Conservation (phyloP, 768 basidiomycete species). For the Rhizopogon rudus region DNA sequence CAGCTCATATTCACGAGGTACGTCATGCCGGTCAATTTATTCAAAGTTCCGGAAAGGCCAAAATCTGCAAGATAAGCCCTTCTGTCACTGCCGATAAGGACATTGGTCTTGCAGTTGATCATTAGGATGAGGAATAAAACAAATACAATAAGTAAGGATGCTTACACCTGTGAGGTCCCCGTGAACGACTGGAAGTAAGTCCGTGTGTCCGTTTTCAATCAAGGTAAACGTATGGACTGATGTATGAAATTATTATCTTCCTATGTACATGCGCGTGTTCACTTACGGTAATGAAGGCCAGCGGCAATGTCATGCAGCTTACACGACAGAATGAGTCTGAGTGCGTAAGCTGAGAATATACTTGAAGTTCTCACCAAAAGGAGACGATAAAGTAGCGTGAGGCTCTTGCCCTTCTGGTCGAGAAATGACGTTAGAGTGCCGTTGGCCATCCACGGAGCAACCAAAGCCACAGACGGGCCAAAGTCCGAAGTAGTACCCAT, state of each 20-base stretch:
- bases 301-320: too few species aligned
- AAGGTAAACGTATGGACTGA: not conserved
- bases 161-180: constrained; percentile 6
- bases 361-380: constrained; percentile 8
- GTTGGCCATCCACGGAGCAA: constrained; percentile 15
- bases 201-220: not conserved
- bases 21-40: constrained; percentile 24
- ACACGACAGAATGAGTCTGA: too few species aligned
- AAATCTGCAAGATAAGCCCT: constrained; percentile 38
- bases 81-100: constrained; percentile 35
- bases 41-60: constrained; percentile 35
- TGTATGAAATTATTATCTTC: too few species aligned
- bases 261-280: too few species aligned
- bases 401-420: not conserved
- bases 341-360: too few species aligned
- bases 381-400: constrained; percentile 8
- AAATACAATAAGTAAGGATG: not conserved
- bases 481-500: constrained; percentile 13
- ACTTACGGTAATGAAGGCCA: too few species aligned
- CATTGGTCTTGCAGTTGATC: not conserved
- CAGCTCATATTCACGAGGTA: not conserved
- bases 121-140: not conserved
- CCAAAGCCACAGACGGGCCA: constrained; percentile 15
- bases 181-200: not conserved
- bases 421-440: constrained; percentile 11